Evolutionary conservation across 108 stramenopile genomes (phyloP), one percentile per base, ranked within the genome.

Genomic region (Aurantiochytrium sp.): DNA sequence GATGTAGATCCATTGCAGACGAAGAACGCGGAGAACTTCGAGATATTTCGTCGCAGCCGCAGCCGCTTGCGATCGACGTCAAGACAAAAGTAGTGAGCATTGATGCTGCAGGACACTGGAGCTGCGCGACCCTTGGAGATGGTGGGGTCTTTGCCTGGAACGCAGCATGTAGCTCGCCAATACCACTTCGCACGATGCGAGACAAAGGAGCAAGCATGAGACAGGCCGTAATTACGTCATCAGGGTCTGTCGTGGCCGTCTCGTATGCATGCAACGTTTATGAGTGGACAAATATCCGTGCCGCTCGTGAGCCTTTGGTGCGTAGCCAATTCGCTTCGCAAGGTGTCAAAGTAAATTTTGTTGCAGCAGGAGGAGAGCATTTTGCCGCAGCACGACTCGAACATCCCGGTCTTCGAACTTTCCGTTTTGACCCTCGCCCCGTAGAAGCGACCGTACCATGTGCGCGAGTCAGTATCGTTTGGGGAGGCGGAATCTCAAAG

Each of bases 211-310:
- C 64, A 3, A 69, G 35, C 6, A 69, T 69, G 64, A 43, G 76
- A 23, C 76, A 83, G 49, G 76, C 76, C 3, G n/a, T 23, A 6
- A 18, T 83, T 8, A 6, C 49, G 14, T 12, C 18, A 16, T 12
- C n/a, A 43, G 76, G 51, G 3, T 16, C 6, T 16, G 45, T 83
- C 16, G 23, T 83, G 10, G 76, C 76, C 43, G 76, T 83, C 19
- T 83, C 76, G 43, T 83, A 45, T 83, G 76, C 76, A 23, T 83
- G 49, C 25, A 83, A 83, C 23, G 76, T 83, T 12, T 83, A 83
- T 23, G 25, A n/a, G n/a, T 83, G 76, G 76, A 8, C 14, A 8
- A 57, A 16, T 16, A 3, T 57, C 55, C 14, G 14, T 8, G 55
- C 55, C 16, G 55, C 8, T 16, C 55, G 55, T 57, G 55, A 57